A percentile compares a stretch with the other conserved stretches of the same genome.
Conservation (phyloP, 2,329 filamentous ascomycete species). For the Trichoderma sp. region DNA sequence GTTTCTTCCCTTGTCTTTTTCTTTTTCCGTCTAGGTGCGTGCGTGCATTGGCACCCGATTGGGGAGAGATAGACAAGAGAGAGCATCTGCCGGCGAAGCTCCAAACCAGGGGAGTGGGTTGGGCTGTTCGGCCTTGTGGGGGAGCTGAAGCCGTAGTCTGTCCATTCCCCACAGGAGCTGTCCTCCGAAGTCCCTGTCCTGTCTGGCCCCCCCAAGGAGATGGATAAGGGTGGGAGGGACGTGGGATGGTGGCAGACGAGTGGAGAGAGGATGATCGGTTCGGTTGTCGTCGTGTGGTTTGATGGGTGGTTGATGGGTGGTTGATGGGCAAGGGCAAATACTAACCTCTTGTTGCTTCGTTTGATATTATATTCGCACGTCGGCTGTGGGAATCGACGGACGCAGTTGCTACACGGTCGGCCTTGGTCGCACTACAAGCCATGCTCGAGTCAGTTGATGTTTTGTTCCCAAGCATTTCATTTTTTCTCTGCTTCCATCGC, state of each 20-base stretch:
- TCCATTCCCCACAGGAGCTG: constrained; percentile 14
- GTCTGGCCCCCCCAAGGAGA: background rate
- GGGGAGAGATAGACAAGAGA: background rate
- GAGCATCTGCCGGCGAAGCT: background rate
- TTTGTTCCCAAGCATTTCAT: background rate
- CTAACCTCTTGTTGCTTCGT: constrained; percentile 19
- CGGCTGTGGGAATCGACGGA: constrained; percentile 51
- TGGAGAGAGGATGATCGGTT: background rate
- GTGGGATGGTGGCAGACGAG: constrained; percentile 3
- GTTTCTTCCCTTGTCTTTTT: background rate
- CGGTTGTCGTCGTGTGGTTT: background rate
- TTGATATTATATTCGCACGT: constrained; percentile 44
- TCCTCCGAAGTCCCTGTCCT: constrained; percentile 16
- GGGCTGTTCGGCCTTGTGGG: constrained; percentile 6
- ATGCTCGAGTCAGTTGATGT: constrained; percentile 13
- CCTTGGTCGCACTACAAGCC: constrained; percentile 50
- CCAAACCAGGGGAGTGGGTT: constrained; percentile 10
- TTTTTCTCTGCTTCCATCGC: background rate
- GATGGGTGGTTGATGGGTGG: background rate
- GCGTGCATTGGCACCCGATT: background rate
- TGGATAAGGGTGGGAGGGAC: background rate
- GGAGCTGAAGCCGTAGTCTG: constrained; percentile 17
- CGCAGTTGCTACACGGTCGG: constrained; percentile 54
- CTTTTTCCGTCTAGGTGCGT: background rate
- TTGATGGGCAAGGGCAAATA: background rate